Conservation (phyloP, 2,329 filamentous ascomycete genomes). For the Fusarium globosum region DNA sequence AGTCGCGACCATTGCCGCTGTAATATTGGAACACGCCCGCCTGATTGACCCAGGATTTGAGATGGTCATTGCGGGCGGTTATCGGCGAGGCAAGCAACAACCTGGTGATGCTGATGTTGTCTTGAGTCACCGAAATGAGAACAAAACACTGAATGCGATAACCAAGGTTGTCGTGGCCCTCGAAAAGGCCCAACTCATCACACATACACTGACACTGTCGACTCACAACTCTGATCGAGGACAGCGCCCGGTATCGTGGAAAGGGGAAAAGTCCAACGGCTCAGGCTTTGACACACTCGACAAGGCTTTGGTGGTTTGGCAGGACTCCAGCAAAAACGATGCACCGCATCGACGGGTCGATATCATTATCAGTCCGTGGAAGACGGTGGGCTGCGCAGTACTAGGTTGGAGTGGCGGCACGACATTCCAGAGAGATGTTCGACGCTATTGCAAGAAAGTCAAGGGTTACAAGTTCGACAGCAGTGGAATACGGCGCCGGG, state of each 20-base stretch:
- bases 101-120: conserved; percentile 89
- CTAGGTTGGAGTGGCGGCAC: conserved; percentile 90
- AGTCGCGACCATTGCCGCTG: conserved; percentile 74
- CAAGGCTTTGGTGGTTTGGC: conserved; percentile 94
- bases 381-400: conserved; percentile 87
- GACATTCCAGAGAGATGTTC: conserved; percentile 88
- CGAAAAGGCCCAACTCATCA: conserved; percentile 77
- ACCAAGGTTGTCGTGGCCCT: conserved; percentile 76
- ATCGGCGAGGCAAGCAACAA: conserved; percentile 78
- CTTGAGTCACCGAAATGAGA: conserved; percentile 79
- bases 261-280: conserved; percentile 54
- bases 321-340: conserved; percentile 52
- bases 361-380: conserved; percentile 91
- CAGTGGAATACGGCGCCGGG: conserved; percentile 79
- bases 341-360: conserved; percentile 83
- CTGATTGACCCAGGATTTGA: conserved; percentile 66
- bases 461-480: conserved; percentile 89
- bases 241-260: conserved; percentile 69
- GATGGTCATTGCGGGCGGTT: conserved; percentile 79
- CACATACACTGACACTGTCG: conserved; percentile 81
- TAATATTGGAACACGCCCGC: conserved; percentile 75
- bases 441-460: conserved; percentile 79
- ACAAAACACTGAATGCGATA: conserved; percentile 76
- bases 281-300: conserved; percentile 88
- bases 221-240: conserved; percentile 77